Conservation (phyloP, 78 protist genomes). For the Mantamonas sphyraenae region DNA sequence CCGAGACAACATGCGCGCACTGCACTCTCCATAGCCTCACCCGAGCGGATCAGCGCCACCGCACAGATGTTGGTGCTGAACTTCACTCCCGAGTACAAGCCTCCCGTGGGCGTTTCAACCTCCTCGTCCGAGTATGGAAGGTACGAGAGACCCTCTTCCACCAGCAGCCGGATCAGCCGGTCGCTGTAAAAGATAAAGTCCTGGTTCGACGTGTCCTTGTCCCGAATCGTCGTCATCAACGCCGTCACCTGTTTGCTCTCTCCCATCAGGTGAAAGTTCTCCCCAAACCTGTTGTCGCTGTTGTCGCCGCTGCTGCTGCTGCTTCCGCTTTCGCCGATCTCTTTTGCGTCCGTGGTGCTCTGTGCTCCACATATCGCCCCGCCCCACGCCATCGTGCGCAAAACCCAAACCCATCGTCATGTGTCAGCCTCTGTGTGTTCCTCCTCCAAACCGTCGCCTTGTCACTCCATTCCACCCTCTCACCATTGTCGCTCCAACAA, state of each 20-base stretch:
- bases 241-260: slow-evolving; percentile 21
- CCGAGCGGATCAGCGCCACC: slow-evolving; percentile 70
- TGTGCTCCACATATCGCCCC: too few relatives aligned
- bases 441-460: too few relatives aligned
- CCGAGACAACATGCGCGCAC: slow-evolving; percentile 53
- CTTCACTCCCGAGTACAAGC: slow-evolving; percentile 4
- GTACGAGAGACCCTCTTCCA: slow-evolving; percentile 64
- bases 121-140: slow-evolving; percentile 42
- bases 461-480: too few relatives aligned
- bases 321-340: too few relatives aligned
- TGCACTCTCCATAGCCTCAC: slow-evolving; percentile 80
- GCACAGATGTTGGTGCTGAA: slow-evolving; percentile 58
- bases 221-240: slow-evolving; percentile 29
- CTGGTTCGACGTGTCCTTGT: background rate
- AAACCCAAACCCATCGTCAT: too few relatives aligned
- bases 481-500: too few relatives aligned
- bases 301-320: too few relatives aligned
- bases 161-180: slow-evolving; percentile 49
- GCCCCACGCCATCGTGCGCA: too few relatives aligned
- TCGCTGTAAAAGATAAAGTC: slow-evolving; percentile 53
- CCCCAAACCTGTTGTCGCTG: too few relatives aligned
- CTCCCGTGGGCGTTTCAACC: slow-evolving; percentile 59
- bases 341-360: too few relatives aligned
- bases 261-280: too few relatives aligned
- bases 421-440: too few relatives aligned